Percentiles rank a stretch among this genome's conserved stretches.
These are phyloP conservation scores for Diophrys sp. DNA, from an alignment of 73 alveolate genomes.

Conservation along the genomic window DNA sequence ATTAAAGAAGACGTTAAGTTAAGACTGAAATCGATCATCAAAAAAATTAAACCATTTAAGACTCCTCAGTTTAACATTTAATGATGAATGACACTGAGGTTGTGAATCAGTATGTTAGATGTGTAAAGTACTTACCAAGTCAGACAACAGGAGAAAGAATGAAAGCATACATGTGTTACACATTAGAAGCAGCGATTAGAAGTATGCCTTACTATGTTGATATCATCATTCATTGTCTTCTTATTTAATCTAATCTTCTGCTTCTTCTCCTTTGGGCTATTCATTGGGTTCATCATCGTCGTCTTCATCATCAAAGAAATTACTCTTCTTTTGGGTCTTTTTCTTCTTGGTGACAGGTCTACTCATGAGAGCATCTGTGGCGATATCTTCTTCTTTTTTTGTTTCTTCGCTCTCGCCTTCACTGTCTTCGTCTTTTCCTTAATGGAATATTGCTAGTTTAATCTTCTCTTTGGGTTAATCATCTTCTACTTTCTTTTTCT, in stretches of 20 bases:
- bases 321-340: background rate
- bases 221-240: background rate
- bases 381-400: background rate
- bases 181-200: background rate
- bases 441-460: background rate
- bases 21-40: too few species aligned
- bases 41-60: too few species aligned
- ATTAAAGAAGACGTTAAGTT: too few species aligned
- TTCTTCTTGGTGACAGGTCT: background rate
- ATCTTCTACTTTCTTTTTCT: background rate
- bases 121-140: background rate
- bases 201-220: background rate
- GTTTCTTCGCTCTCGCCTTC: background rate
- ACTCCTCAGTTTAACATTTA: too few species aligned
- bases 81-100: too few species aligned
- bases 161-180: background rate
- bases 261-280: background rate
- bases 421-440: background rate
- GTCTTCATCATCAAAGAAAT: background rate
- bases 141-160: background rate
- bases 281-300: background rate
- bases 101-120: background rate
- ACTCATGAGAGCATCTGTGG: background rate
- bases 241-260: background rate
- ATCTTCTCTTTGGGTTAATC: slow-evolving; percentile 1